Conservation (phyloP, 352 stramenopile species). For the Phytopythium cucurbitacearum region DNA sequence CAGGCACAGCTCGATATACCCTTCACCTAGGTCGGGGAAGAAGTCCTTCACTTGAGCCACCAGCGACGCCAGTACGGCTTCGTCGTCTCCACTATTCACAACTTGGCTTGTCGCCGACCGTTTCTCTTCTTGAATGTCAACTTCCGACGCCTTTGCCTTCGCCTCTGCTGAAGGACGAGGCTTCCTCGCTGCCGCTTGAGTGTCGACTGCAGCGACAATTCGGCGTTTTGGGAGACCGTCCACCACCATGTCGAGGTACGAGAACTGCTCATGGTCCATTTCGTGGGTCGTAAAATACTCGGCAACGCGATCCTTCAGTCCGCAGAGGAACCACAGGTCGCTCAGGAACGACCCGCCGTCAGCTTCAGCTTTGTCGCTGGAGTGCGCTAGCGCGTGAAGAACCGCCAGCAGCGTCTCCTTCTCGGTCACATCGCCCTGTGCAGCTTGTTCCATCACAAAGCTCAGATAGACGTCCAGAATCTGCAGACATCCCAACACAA, state of each 20-base stretch:
- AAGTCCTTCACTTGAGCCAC: conserved; percentile 57
- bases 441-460: conserved; percentile 20
- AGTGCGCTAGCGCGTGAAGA: conserved; percentile 59
- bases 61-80: conserved; percentile 21
- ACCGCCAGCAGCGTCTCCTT: conserved; percentile 50
- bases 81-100: not conserved
- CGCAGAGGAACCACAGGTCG: conserved; percentile 62
- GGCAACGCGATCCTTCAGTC: conserved; percentile 57
- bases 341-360: conserved; percentile 71
- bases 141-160: not conserved
- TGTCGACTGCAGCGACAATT: conserved; percentile 7
- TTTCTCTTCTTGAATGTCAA: conserved; percentile 9
- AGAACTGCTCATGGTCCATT: conserved; percentile 53
- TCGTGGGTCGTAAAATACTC: conserved; percentile 47
- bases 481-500: not conserved
- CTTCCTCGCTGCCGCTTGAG: conserved; percentile 11
- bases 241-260: conserved; percentile 71
- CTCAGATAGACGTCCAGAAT: conserved; percentile 31
- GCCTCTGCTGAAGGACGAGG: not conserved
- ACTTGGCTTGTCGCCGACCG: conserved; percentile 5
- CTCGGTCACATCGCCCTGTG: conserved; percentile 9
- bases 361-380: conserved; percentile 33
- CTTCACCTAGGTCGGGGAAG: conserved; percentile 52
- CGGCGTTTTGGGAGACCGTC: conserved; percentile 52
- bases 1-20: conserved; percentile 61